Base-by-base conservation (phyloP, 345 rosid species). In the Sisymbrium altissimum region DNA sequence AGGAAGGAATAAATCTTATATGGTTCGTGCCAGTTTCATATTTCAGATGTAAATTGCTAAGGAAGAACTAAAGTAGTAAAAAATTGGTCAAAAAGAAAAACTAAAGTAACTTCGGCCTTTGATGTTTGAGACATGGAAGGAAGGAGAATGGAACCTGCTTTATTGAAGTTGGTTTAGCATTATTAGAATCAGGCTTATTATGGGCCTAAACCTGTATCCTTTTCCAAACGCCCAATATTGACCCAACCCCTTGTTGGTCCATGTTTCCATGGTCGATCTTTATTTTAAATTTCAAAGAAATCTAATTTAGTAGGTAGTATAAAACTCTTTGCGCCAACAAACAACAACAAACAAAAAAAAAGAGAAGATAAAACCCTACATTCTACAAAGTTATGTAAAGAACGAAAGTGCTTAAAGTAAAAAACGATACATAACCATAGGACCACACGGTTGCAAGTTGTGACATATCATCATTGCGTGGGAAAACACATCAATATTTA, bases 401-500 rank as follows among this genome's bases (percentile, higher is more conserved):
- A 33, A 64, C 12, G 71, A 73, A 73, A 64, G 48, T 41, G 40
- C 14, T 1, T 23, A 43, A 32, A 59, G 55, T 33, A 21, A 54
- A 55, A 70, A 64, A 63, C 30, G 9, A 53, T 32, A 12, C 21
- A 54, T 12, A 25, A 17, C n/a, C 33, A 73, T 13, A 74, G 72
- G 72, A 74, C 78, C 78, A 74, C 72, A 66, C 50, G 52, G 53
- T 58, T 74, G 46, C 33, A 46, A 65, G 60, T 66, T 46, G 52
- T 44, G 30, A 25, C 6, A 65, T 65, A 29, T 44, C 66, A 73
- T 73, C 71, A 73, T 15, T 32, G 29, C 49, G 27, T 66, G 41
- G 12, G 17, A 57, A 36, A 15, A 23, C 13, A 50, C 66, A 74
- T 45, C 23, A 5, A 23, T 35, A 43, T 23, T 21, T 21, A 21